phyloP scores from a whole-genome alignment of 2,329 filamentous ascomycete genomes.

The Epichloe gansuensis region DNA sequence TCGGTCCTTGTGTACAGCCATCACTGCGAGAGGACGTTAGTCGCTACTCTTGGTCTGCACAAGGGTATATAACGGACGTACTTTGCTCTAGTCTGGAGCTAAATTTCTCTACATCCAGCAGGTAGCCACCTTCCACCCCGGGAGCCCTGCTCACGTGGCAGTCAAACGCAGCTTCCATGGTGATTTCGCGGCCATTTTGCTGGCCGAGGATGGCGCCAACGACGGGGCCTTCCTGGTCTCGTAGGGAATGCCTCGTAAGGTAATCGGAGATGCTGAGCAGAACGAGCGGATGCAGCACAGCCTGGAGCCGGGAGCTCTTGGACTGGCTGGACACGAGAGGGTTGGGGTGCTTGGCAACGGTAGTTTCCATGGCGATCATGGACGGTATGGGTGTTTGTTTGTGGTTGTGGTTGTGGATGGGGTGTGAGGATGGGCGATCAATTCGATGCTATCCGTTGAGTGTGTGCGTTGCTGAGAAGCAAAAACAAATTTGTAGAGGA shows the following conservation, averaged over 20 bases:
- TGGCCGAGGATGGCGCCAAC: slow-evolving; percentile 83
- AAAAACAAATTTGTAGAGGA: too few species aligned
- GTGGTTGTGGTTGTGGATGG: too few species aligned
- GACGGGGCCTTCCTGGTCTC: slow-evolving; percentile 61
- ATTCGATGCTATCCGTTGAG: too few species aligned
- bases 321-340: slow-evolving; percentile 48
- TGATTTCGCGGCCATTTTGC: slow-evolving; percentile 81
- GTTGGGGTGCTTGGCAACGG: slow-evolving; percentile 26
- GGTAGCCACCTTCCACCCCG: slow-evolving; percentile 39
- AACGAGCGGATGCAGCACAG: slow-evolving; percentile 83
- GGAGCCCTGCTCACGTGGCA: slow-evolving; percentile 42
- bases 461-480: too few species aligned
- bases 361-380: background rate
- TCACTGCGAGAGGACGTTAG: slow-evolving; percentile 43
- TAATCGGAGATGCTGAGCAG: slow-evolving; percentile 95
- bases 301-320: slow-evolving; percentile 61
- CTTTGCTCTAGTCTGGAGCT: slow-evolving; percentile 69
- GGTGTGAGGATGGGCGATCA: too few species aligned
- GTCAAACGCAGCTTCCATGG: slow-evolving; percentile 87
- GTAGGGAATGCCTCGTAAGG: slow-evolving; percentile 78
- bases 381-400: too few species aligned
- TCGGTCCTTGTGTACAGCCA: slow-evolving; percentile 74
- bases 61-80: slow-evolving; percentile 28
- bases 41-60: too few species aligned
- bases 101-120: slow-evolving; percentile 63